These are phyloP conservation scores for Dipteronia sinensis DNA, from an alignment of 345 rosid genomes.

Conservation along the genomic window DNA sequence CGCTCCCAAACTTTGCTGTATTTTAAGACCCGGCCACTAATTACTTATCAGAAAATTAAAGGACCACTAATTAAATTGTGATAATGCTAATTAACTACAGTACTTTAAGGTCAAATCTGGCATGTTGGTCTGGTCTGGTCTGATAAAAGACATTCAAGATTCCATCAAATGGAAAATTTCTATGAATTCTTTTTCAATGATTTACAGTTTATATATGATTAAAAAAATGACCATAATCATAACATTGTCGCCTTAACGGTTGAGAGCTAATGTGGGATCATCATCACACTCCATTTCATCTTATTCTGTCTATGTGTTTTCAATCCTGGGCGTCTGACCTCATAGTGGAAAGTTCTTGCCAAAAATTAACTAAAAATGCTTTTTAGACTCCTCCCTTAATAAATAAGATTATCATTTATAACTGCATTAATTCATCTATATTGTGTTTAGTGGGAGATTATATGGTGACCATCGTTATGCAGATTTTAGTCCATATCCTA, in stretches of 20 bases:
- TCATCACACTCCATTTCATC: conserved; percentile 7
- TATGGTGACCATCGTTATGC: too few relatives aligned
- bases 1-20: not conserved
- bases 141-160: conserved; percentile 5
- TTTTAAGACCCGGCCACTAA: not conserved
- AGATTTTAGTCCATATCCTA: too few relatives aligned
- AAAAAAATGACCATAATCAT: conserved; percentile 11
- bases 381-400: not conserved
- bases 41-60: not conserved
- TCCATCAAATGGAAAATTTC: not conserved
- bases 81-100: not conserved
- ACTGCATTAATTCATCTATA: too few relatives aligned
- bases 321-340: not conserved
- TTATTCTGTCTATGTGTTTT: not conserved
- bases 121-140: conserved; percentile 12
- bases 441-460: too few relatives aligned
- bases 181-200: not conserved
- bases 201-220: not conserved
- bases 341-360: not conserved
- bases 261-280: conserved; percentile 3
- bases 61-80: conserved; percentile 1
- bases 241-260: conserved; percentile 10
- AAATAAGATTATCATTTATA: too few relatives aligned
- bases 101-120: conserved; percentile 10
- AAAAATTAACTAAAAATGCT: not conserved